Evolutionary conservation across 148 eudicot species (phyloP), one percentile per base, ranked within the genome.

Genomic region (Persicaria tinctoria): DNA sequence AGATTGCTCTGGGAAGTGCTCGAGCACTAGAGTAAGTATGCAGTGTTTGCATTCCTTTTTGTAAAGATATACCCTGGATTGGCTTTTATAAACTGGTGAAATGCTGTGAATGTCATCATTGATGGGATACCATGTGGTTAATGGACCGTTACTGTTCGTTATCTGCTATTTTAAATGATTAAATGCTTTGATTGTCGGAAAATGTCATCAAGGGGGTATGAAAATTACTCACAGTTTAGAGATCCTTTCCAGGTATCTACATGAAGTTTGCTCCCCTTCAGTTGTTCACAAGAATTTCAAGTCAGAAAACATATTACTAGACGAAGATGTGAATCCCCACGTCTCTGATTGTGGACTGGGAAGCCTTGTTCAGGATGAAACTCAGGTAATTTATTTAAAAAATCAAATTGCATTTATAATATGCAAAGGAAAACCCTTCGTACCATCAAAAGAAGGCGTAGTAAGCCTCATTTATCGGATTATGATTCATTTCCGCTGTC

Each of bases 241-340:
- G n/a, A 32, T 76, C 63, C 5, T 80, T 68, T 73, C 44, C 84
- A 95, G 98, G 92, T 95, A 95, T 78, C 83, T 95, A 38, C 99
- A 95, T 66, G 99, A 92, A 92, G 94, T 86, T 80, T 92, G 97
- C 84, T 90, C 97, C 20, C 97, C 97, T 7, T 92, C 97, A 6
- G 88, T 92, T 51, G 86, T 92, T 78, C 99, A 95, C 77, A 92
- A 88, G 74, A 92, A 89, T 72, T 87, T 95, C 82, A 95, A 95
- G 83, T 92, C 99, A 27, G 94, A 93, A 73, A 95, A 95, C 70
- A 92, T 95, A 85, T 79, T 95, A 82, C 90, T 95, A 48, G 99
- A 95, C 74, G 81, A 76, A 11, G 96, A 95, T 87, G 86, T 92
- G 46, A 90, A 95, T 80, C 97, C 99, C 74, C 94, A 87, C 76